These are phyloP conservation scores for Phaeosphaeriaceae sp. DNA, from an alignment of 2,329 filamentous ascomycete genomes.

Conservation along the genomic window DNA sequence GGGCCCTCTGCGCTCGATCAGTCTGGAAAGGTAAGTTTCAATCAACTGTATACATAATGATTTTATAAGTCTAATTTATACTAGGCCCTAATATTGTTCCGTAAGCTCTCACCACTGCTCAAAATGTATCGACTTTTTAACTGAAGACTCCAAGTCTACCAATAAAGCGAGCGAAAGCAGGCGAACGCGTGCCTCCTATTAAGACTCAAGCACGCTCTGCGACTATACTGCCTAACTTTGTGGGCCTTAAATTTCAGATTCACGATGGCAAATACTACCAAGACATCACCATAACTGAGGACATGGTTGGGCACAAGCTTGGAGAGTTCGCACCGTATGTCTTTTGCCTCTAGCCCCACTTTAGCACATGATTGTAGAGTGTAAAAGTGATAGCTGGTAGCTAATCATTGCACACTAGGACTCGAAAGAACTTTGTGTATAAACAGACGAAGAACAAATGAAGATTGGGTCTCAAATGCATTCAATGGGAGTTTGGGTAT, in stretches of 20 bases:
- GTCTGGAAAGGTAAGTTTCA: constrained; percentile 79
- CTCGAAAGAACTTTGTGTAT: constrained; percentile 71
- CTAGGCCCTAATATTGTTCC: constrained; percentile 73
- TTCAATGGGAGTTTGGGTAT: constrained; percentile 46
- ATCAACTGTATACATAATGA: neutral
- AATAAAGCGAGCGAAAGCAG: constrained; percentile 66
- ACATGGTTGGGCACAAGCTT: constrained; percentile 96
- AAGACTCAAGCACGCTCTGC: constrained; percentile 86
- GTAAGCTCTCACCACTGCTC: constrained; percentile 56
- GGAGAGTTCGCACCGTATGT: constrained; percentile 88
- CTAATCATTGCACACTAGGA: constrained; percentile 54
- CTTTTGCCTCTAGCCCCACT: neutral
- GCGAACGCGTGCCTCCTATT: constrained; percentile 73
- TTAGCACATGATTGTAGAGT: neutral
- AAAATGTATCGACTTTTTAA: constrained; percentile 6
- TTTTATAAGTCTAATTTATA: constrained; percentile 2
- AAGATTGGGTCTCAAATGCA: constrained; percentile 26
- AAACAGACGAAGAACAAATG: constrained; percentile 75
- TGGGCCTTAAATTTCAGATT: constrained; percentile 86
- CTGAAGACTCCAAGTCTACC: constrained; percentile 59
- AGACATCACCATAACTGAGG: constrained; percentile 84
- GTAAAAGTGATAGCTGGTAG: neutral
- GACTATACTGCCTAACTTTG: constrained; percentile 90
- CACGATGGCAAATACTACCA: constrained; percentile 90
- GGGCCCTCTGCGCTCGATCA: constrained; percentile 69